Evolutionary conservation across 2,329 filamentous ascomycete species (phyloP).

Genomic region (Elsinoe perseae): DNA sequence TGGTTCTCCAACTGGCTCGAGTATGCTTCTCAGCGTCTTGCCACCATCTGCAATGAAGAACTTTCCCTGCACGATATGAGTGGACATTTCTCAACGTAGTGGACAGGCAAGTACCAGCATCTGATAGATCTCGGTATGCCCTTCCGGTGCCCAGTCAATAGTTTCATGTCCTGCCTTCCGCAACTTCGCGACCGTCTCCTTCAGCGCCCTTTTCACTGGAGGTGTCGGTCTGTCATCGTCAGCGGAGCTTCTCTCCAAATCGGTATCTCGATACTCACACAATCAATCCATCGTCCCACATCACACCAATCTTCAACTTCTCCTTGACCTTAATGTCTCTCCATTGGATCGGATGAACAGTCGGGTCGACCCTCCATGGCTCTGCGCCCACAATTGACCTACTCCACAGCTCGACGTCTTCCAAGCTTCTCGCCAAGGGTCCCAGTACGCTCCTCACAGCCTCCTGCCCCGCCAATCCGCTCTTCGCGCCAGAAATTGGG

Average conservation of each 20-base stretch:
- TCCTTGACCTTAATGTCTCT: conserved; percentile 34
- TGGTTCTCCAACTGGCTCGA: conserved; percentile 37
- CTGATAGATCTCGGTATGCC: conserved; percentile 46
- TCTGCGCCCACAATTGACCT: conserved; percentile 37
- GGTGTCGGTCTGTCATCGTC: conserved; percentile 44
- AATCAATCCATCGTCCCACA: conserved; percentile 54
- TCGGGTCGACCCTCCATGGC: conserved; percentile 48
- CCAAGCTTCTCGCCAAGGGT: conserved; percentile 50
- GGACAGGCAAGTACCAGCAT: conserved; percentile 36
- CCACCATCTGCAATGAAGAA: conserved; percentile 48
- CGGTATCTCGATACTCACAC: conserved; percentile 21
- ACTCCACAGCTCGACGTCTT: conserved; percentile 41
- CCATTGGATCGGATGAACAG: conserved; percentile 49
- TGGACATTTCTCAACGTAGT: neutral
- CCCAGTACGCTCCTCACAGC: conserved; percentile 58
- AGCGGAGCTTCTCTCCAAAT: neutral
- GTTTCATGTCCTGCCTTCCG: conserved; percentile 46
- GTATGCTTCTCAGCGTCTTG: conserved; percentile 37
- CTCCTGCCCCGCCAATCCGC: conserved; percentile 58
- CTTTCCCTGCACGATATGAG: conserved; percentile 22
- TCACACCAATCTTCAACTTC: conserved; percentile 53
- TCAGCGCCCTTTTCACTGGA: conserved; percentile 50
- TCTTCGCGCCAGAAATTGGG: conserved; percentile 47
- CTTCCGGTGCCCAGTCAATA: conserved; percentile 48
- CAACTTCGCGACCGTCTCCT: conserved; percentile 47